These are phyloP conservation scores for Fusarium nodosum DNA, from an alignment of 2,329 filamentous ascomycete genomes.

Conservation along the genomic window DNA sequence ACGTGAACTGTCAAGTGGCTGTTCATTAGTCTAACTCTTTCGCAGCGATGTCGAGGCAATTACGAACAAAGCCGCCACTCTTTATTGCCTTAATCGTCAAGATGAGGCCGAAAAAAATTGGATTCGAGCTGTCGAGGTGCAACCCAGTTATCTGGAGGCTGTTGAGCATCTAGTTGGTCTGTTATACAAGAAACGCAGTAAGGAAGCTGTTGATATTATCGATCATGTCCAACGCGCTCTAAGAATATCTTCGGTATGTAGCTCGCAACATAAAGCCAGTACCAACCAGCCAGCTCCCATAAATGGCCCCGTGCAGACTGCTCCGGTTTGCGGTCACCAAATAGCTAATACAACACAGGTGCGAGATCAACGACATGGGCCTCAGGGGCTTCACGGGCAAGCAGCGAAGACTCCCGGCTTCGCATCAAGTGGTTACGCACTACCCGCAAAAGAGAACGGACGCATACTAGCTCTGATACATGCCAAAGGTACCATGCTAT, in stretches of 20 bases:
- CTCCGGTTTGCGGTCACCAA: slow-evolving; percentile 21
- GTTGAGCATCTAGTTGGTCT: slow-evolving; percentile 94
- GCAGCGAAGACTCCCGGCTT: slow-evolving; percentile 48
- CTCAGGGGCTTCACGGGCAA: slow-evolving; percentile 35
- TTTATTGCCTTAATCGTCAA: slow-evolving; percentile 85
- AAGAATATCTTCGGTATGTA: slow-evolving; percentile 56
- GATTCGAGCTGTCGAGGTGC: slow-evolving; percentile 84
- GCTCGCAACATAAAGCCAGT: slow-evolving; percentile 14
- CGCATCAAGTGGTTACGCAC: slow-evolving; percentile 75
- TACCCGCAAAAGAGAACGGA: slow-evolving; percentile 89
- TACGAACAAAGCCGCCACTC: slow-evolving; percentile 90
- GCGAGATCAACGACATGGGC: slow-evolving; percentile 43
- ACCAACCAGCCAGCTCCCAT: slow-evolving; percentile 13
- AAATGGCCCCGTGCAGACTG: slow-evolving; percentile 25
- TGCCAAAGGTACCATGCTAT: slow-evolving; percentile 98
- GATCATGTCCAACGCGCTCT: slow-evolving; percentile 84
- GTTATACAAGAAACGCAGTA: slow-evolving; percentile 84
- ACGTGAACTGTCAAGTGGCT: slow-evolving; percentile 51
- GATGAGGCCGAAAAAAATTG: slow-evolving; percentile 89
- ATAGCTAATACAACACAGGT: slow-evolving; percentile 46
- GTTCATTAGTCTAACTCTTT: slow-evolving; percentile 51
- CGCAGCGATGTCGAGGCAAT: slow-evolving; percentile 88
- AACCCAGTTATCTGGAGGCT: slow-evolving; percentile 92
- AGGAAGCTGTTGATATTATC: slow-evolving; percentile 89
- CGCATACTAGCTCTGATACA: slow-evolving; percentile 94